Conservation (phyloP, 768 basidiomycete genomes). For the Pholiota microspora region DNA sequence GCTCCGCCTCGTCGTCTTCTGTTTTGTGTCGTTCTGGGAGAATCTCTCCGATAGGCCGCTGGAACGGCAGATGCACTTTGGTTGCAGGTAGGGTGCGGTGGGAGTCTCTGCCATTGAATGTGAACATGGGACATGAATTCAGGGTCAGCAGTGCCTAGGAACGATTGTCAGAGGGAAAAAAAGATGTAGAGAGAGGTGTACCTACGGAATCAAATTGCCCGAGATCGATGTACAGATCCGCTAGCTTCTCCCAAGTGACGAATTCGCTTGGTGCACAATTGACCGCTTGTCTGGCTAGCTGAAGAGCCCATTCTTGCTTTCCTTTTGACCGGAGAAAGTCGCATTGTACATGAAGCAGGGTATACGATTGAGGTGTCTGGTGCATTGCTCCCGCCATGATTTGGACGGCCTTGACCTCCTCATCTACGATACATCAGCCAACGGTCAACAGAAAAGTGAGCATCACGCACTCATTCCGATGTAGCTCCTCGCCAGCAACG, state of each 20-base stretch:
- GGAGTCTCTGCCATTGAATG: conserved; percentile 93
- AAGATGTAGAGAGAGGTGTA: neutral
- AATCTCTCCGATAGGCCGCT: conserved; percentile 84
- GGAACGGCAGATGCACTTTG: conserved; percentile 83
- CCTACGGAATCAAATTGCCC: conserved; percentile 77
- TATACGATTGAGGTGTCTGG: conserved; percentile 88
- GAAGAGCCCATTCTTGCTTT: conserved; percentile 84
- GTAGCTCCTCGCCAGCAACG: conserved; percentile 84
- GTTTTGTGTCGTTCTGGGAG: conserved; percentile 81
- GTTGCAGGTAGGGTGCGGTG: conserved; percentile 82
- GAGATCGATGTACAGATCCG: conserved; percentile 90
- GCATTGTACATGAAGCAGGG: conserved; percentile 90
- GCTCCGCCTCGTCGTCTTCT: conserved; percentile 91
- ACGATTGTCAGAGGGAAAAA: neutral
- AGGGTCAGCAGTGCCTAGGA: conserved; percentile 81
- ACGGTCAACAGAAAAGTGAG: neutral
- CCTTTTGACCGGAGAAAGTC: conserved; percentile 90
- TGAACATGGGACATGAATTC: conserved; percentile 99
- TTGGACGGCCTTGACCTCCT: conserved; percentile 97
- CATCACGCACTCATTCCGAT: conserved; percentile 90
- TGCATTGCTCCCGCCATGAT: conserved; percentile 85
- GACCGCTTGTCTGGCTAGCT: conserved; percentile 91
- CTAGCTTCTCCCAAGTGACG: conserved; percentile 97
- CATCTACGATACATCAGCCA: conserved; percentile 52
- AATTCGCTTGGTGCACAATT: conserved; percentile 99